Evolutionary conservation across 2,329 filamentous ascomycete genomes (phyloP).

Genomic region (Fusarium tuaranense): DNA sequence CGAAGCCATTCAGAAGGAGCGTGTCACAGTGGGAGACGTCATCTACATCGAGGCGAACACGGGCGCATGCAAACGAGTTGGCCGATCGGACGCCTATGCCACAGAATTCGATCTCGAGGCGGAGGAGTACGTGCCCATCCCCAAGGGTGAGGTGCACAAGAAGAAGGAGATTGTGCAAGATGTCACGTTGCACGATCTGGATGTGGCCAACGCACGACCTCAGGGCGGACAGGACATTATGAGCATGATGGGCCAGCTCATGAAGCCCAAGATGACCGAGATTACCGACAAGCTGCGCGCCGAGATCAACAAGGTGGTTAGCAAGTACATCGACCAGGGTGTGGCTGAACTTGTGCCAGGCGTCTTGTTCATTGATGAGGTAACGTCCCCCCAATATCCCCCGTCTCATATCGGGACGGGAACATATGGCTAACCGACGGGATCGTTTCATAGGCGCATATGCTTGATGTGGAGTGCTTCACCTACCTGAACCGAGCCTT

Average conservation of each 20-base stretch:
- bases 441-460: conserved; percentile 79
- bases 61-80: conserved; percentile 96
- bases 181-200: conserved; percentile 95
- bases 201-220: conserved; percentile 93
- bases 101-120: conserved; percentile 99
- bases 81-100: conserved; percentile 94
- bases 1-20: conserved; percentile 98
- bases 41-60: conserved; percentile 99
- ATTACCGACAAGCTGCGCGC: conserved; percentile 96
- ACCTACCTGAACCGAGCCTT: conserved; percentile 99
- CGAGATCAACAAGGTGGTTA: conserved; percentile 99
- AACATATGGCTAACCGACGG: conserved; percentile 37
- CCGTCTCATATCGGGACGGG: conserved; percentile 31
- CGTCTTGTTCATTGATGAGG: conserved; percentile 98
- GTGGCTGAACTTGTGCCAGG: conserved; percentile 98
- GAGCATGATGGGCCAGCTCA: conserved; percentile 99
- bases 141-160: conserved; percentile 99
- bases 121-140: conserved; percentile 98
- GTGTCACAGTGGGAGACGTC: conserved; percentile 94
- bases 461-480: conserved; percentile 99
- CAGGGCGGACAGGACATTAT: conserved; percentile 99
- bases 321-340: conserved; percentile 98
- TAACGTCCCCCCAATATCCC: conserved; percentile 54
- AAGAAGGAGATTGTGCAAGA: conserved; percentile 99
- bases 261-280: conserved; percentile 99